Base-by-base conservation (phyloP, 805 yeast species). In the Cyberlindnera mississippiensis region DNA sequence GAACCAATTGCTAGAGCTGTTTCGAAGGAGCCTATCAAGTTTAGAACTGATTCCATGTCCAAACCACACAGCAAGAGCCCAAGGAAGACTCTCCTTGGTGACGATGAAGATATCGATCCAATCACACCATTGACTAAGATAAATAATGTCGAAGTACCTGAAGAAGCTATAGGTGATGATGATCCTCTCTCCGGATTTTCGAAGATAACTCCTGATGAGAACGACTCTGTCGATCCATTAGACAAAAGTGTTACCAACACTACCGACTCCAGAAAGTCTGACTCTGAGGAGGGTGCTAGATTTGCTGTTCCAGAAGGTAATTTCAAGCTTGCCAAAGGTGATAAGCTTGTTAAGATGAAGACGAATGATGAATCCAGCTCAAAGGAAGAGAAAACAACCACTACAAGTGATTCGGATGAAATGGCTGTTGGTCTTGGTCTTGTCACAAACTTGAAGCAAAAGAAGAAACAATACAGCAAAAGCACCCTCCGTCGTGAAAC, bases 371-470 rank as follows among this genome's bases (percentile, higher is more conserved):
- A 34, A 5, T 50, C 54, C 13, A 37, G 38, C 26, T 20, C 24
- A 6, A 24, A 37, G 4, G 57, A 58, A 33, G 52, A 53, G 10
- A 48, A 51, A 11, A 55, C 48, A 4, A 45, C 46, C 16, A 47
- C 44, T 7, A 50, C 55, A 3, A 51, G 57, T 41, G 59, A 57
- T 27, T 49, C 57, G n/a, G 60, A 52, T 41, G 54, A 52, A 24
- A 31, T 55, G 48, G 56, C 49, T 4, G 48, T 53, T 38, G 62
- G 61, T 16, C 38, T 57, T 15, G 61, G 61, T n/a, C 39, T 57
- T 15, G 41, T 53, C 4, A 28, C 33, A 4, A 40, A 44, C 37
- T n/a, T 51, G 24, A 48, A 40, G 35, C 8, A 42, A 33, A 44
- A 49, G 28, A 51, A 51, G 12, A 53, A 56, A n/a, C 29, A 27